Evolutionary conservation across 306 rosid genomes (phyloP).

Genomic region (Cicer bijugum): DNA sequence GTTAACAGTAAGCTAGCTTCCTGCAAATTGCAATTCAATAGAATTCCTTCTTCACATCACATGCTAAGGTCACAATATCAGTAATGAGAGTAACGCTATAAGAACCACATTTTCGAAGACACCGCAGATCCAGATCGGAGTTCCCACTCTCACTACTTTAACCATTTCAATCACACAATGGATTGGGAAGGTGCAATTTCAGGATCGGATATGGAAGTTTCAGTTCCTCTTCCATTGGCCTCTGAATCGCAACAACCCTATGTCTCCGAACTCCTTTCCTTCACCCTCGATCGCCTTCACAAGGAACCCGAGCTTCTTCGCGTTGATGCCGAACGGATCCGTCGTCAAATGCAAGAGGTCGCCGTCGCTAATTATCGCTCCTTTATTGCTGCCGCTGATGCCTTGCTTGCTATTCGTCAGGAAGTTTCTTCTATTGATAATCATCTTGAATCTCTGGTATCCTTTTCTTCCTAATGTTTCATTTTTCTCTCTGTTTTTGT

Average conservation of each 20-base stretch:
- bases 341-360: slow-evolving; percentile 98
- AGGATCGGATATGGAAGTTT: slow-evolving; percentile 53
- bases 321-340: slow-evolving; percentile 96
- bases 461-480: background rate
- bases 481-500: background rate
- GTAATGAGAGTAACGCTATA: too few relatives aligned
- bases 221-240: slow-evolving; percentile 76
- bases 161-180: slow-evolving; percentile 18
- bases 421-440: slow-evolving; percentile 62
- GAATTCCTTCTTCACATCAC: too few relatives aligned
- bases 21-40: too few relatives aligned
- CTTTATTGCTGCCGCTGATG: slow-evolving; percentile 88
- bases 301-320: slow-evolving; percentile 99
- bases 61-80: too few relatives aligned
- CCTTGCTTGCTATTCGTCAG: slow-evolving; percentile 82
- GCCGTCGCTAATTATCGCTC: slow-evolving; percentile 90
- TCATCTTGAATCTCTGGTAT: slow-evolving; percentile 51
- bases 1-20: too few relatives aligned
- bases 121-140: background rate
- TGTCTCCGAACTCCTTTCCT: slow-evolving; percentile 95
- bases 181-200: slow-evolving; percentile 47
- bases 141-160: background rate
- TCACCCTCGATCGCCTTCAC: slow-evolving; percentile 96
- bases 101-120: too few relatives aligned
- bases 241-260: slow-evolving; percentile 90